A percentile compares a stretch with the other conserved stretches of the same genome.
phyloP scores from a whole-genome alignment of 306 rosid species.

The Sicyos edulis region DNA sequence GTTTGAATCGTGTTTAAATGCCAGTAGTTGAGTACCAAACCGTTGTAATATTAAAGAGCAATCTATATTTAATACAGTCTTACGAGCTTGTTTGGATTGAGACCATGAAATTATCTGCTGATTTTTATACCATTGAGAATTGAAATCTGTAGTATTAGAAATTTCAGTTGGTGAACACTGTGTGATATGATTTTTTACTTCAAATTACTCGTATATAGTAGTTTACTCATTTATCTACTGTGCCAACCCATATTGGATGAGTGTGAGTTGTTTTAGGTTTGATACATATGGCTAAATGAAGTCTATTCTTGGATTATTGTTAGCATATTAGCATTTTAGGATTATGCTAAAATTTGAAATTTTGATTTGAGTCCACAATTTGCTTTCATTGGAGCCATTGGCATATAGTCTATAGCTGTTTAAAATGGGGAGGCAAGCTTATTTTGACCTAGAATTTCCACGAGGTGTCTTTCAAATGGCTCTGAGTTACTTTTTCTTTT shows the following conservation, averaged over 20 bases:
- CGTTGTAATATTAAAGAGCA: background rate
- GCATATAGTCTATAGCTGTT: background rate
- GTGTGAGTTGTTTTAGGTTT: background rate
- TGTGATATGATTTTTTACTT: background rate
- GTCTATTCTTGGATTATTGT: background rate
- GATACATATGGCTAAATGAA: background rate
- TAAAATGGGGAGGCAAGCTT: background rate
- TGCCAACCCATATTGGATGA: background rate
- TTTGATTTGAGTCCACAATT: slow-evolving; percentile 4
- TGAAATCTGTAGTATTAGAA: background rate
- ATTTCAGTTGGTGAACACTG: background rate
- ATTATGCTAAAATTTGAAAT: background rate
- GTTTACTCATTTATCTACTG: background rate
- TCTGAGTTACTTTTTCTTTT: background rate
- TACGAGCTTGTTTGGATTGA: background rate
- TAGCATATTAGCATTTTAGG: background rate
- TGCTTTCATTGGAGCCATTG: background rate
- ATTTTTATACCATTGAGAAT: background rate
- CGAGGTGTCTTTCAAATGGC: background rate
- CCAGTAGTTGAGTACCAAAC: background rate
- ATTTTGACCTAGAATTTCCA: background rate
- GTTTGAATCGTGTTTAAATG: background rate
- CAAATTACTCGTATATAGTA: background rate
- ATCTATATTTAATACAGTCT: background rate
- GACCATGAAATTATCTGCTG: background rate